Evolutionary conservation across 208 protist genomes (phyloP), one percentile per base, ranked within the genome.

Genomic region (Strigomonas culicis): DNA sequence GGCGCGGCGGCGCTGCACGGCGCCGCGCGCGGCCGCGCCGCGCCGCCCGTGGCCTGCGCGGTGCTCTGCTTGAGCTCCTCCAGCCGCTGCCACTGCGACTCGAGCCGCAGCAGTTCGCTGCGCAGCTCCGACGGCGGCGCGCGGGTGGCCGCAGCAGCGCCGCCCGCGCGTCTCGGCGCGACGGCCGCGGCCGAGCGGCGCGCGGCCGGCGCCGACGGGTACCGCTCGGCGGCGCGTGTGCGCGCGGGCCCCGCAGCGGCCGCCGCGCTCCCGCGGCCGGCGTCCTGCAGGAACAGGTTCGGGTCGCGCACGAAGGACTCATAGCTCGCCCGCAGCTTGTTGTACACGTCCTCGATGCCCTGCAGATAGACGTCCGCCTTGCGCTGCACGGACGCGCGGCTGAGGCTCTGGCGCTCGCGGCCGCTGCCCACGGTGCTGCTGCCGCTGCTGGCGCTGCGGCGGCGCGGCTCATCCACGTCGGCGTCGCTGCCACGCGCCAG

Each of bases 61-160:
- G n/a, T n/a, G n/a, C n/a, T 43, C 58, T 64, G 65, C 47, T 86
- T 77, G 39, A 85, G 52, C 58, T 80, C 72, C 63, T 88, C 80
- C 63, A 93, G 67, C 3, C 83, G 80, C 53, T 77, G 68, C 84
- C 84, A 94, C 71, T 89, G 88, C 56, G 70, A 76, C 60, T 94
- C 88, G 21, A 94, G 62, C 56, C 71, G 55, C n/a, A 81, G 59
- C 62, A 94, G 63, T 43, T 91, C 75, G 0, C 71, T 41, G 4
- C 60, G 44, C 59, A 93, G 60, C 24, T 68, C 39, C 31, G 66
- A 51, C 15, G 75, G 69, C 52, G 63, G 47, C 30, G 57, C 17
- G 4, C 51, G 59, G 21, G 47, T 32, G 19, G 49, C 13, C 46
- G 28, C 8, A 6, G 65, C n/a, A n/a, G n/a, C n/a, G n/a, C n/a